Evolutionary conservation across 345 rosid species (phyloP).

Genomic region (Lepidium sativum): DNA sequence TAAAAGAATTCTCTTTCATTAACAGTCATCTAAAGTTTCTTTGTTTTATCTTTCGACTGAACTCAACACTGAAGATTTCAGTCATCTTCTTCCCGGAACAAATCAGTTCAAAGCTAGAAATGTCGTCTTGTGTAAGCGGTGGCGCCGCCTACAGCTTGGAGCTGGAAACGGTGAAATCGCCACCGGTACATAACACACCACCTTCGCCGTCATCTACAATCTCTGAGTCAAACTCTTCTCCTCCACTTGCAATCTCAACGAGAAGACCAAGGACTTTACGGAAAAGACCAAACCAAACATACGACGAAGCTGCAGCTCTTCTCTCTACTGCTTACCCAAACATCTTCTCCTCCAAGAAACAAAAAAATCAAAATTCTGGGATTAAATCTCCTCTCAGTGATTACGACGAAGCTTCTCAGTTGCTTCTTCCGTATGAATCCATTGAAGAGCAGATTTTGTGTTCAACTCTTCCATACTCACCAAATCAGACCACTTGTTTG

Average conservation of each 20-base stretch:
- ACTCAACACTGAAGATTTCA: not conserved
- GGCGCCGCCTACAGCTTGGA: constrained; percentile 45
- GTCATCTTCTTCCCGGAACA: not conserved
- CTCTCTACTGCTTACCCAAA: constrained; percentile 80
- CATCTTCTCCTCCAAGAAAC: constrained; percentile 36
- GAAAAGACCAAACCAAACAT: constrained; percentile 80
- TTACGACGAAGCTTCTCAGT: constrained; percentile 43
- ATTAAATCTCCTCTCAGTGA: constrained; percentile 18
- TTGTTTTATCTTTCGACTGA: no score
- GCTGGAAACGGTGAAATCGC: constrained; percentile 41
- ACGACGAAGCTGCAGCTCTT: constrained; percentile 85
- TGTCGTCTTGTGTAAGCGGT: constrained; percentile 65
- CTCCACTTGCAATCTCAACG: constrained; percentile 51
- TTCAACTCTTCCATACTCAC: constrained; percentile 30
- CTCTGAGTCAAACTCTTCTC: constrained; percentile 48
- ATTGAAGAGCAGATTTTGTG: constrained; percentile 33
- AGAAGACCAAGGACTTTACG: constrained; percentile 69
- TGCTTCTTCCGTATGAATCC: constrained; percentile 48
- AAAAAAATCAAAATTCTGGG: constrained; percentile 27
- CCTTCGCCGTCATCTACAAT: constrained; percentile 65
- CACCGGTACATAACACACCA: constrained; percentile 33
- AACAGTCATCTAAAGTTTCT: not conserved
- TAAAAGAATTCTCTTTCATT: no score
- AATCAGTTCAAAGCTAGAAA: no score
- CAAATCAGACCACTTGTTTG: constrained; percentile 16